Evolutionary conservation across 1,284 basidiomycete genomes (phyloP), one percentile per base, ranked within the genome.

Genomic region (Ceratobasidium sp.): DNA sequence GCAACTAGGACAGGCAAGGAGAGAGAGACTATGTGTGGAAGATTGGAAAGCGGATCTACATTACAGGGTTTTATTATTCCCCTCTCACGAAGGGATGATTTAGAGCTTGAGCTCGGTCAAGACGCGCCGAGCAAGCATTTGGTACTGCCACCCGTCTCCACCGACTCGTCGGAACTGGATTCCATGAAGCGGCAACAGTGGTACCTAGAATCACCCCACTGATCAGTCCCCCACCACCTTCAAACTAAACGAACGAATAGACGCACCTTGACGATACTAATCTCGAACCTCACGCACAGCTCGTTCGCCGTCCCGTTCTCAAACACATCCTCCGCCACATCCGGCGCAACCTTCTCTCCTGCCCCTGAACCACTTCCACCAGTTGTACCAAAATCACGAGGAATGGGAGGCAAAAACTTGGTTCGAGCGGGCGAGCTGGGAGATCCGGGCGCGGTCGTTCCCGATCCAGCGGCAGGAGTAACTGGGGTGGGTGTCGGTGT

Each of bases 131-230:
- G 96, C 97, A 65, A 99, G 89, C 93, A 96, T 96, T 84, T 96
- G 94, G 84, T 98, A 98, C 86, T 98, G 96, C 97, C 96, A 98
- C 1, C 95, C 95, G 81, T 98, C 96, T 2, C 97, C 97, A 61
- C 94, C 91, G 0, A 94, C 91, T 77, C 97, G 89, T 74, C 97
- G 91, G 88, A 99, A 99, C 84, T 99, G 97, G 78, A 99, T 93
- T 0, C 97, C 97, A 83, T 98, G 95, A 44, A 99, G 87, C 0
- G 97, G 96, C 78, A 99, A 85, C 89, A 94, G 94, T 44, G 97
- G 97, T 23, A 98, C 94, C 94, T 97, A 82, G 3, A 79, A 64
- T 82, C 81, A 75, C 40, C 20, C 81, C 81, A 80, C n/a, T 62
- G 64, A 67, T 33, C 64, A 66, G 42, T 68, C 59, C 62, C n/a